Evolutionary conservation across 2,329 filamentous ascomycete genomes (phyloP).

Genomic region (Cryphonectria naterciae): DNA sequence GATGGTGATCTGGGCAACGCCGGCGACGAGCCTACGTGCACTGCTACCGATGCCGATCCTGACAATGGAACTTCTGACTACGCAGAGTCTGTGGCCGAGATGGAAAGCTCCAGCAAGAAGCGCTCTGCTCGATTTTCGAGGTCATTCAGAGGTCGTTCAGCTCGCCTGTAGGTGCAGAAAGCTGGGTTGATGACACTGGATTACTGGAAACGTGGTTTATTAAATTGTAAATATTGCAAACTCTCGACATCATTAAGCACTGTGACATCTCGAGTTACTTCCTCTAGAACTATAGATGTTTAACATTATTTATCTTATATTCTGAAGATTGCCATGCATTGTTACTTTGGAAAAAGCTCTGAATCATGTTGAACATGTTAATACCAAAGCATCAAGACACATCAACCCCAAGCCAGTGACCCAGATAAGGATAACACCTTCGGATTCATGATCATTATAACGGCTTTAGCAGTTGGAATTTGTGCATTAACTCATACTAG

Average conservation of each 20-base stretch:
- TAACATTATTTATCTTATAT: too few species aligned
- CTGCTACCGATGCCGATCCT: slow-evolving; percentile 45
- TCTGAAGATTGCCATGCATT: too few species aligned
- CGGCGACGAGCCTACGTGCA: slow-evolving; percentile 39
- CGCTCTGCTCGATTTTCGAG: not conserved
- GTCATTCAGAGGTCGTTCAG: not conserved
- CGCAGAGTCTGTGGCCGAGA: slow-evolving; percentile 33
- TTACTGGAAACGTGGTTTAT: not conserved
- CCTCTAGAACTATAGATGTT: not conserved
- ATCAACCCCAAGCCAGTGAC: too few species aligned
- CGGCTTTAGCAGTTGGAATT: too few species aligned
- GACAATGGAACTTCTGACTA: slow-evolving; percentile 45
- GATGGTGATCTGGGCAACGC: slow-evolving; percentile 41
- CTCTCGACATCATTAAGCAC: not conserved
- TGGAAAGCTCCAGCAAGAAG: not conserved
- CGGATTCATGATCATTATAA: too few species aligned
- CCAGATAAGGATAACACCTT: too few species aligned
- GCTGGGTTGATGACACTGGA: not conserved
- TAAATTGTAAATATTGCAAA: not conserved
- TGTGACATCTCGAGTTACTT: not conserved
- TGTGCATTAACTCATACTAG: too few species aligned
- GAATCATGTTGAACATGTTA: too few species aligned
- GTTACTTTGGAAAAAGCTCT: too few species aligned
- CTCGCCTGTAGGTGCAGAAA: not conserved
- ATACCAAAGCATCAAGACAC: too few species aligned